phyloP scores from a whole-genome alignment of 2,329 filamentous ascomycete species.

The Xylaria sp. region DNA sequence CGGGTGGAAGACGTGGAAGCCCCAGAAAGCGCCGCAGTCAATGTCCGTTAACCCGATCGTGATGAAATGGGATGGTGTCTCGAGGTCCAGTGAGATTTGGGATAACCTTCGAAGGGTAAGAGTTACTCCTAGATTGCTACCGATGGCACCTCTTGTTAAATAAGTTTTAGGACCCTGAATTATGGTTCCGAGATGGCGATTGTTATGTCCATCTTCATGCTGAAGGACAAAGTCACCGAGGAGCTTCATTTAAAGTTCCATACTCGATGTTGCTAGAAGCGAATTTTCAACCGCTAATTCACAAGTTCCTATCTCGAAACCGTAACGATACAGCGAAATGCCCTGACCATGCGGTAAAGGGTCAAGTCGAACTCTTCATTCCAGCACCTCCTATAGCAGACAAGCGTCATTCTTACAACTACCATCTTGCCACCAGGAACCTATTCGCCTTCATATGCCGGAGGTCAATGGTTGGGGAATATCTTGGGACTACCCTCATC shows the following conservation, averaged over 20 bases:
- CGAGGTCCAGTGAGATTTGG: constrained; percentile 58
- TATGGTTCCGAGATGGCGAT: constrained; percentile 75
- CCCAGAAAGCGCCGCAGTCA: constrained; percentile 50
- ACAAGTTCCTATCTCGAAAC: constrained; percentile 59
- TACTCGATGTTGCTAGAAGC: constrained; percentile 67
- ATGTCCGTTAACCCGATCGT: constrained; percentile 49
- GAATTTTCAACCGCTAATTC: constrained; percentile 70
- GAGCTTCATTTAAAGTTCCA: constrained; percentile 75
- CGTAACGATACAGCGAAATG: constrained; percentile 46
- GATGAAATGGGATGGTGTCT: constrained; percentile 64
- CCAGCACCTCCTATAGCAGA: constrained; percentile 68
- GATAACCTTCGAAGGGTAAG: constrained; percentile 61
- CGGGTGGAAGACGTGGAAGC: constrained; percentile 52
- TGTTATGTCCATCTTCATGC: constrained; percentile 76
- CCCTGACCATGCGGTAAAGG: constrained; percentile 47
- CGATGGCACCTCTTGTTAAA: constrained; percentile 25
- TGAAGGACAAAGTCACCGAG: constrained; percentile 71
- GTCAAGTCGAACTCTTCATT: constrained; percentile 73
- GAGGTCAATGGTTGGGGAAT: constrained; percentile 73
- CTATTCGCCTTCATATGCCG: constrained; percentile 77
- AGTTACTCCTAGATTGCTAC: constrained; percentile 25
- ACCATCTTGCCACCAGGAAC: constrained; percentile 78
- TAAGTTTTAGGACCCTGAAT: constrained; percentile 71
- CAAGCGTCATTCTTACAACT: constrained; percentile 66
- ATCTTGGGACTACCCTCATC: constrained; percentile 72